These are phyloP conservation scores for Glarea lozoyensis DNA, from an alignment of 495 filamentous ascomycete genomes.

Conservation along the genomic window DNA sequence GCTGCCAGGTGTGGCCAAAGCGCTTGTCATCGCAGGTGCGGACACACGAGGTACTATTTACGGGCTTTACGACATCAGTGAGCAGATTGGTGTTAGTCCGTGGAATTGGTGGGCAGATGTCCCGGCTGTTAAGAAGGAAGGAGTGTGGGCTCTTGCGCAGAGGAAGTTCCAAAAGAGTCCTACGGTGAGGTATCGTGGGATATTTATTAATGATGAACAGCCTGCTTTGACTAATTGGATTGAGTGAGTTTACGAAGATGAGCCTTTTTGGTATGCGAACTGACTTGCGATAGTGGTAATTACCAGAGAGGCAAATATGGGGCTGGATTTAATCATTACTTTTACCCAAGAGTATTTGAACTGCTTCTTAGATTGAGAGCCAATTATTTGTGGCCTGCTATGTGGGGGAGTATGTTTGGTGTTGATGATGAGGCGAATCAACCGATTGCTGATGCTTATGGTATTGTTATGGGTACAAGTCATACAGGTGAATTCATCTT, in stretches of 20 bases:
- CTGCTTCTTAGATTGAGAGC: conserved; percentile 58
- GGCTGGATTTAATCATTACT: conserved; percentile 49
- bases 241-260: conserved; percentile 30
- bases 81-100: conserved; percentile 69
- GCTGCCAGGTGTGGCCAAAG: conserved; percentile 43
- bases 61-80: conserved; percentile 64
- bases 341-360: conserved; percentile 65
- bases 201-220: conserved; percentile 75
- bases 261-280: conserved; percentile 19
- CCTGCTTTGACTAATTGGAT: conserved; percentile 66
- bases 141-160: conserved; percentile 44
- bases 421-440: conserved; percentile 62
- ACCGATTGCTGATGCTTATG: conserved; percentile 60
- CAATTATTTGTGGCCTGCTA: conserved; percentile 69
- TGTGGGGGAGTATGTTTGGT: conserved; percentile 63
- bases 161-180: conserved; percentile 52
- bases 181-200: conserved; percentile 63
- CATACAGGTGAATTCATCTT: conserved; percentile 39
- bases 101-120: conserved; percentile 75
- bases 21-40: conserved; percentile 60
- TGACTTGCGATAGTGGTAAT: conserved; percentile 17
- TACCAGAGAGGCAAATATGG: conserved; percentile 42
- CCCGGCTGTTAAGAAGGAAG: conserved; percentile 39
- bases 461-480: conserved; percentile 60
- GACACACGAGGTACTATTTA: conserved; percentile 64